Conservation (phyloP, 768 basidiomycete species). For the Punctularia strigosozonata region DNA sequence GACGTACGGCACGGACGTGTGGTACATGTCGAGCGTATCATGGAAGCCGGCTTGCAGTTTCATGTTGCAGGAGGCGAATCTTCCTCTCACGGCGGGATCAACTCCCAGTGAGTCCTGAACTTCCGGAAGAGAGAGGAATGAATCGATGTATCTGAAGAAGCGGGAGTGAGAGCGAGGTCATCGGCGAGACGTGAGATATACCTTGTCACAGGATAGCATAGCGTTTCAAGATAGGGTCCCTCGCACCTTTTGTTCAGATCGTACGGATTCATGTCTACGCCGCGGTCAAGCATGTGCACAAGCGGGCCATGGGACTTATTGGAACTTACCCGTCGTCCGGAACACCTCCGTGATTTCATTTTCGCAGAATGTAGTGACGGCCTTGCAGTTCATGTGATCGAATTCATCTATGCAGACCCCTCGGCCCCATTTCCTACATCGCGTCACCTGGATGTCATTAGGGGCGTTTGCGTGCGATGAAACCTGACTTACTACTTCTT, state of each 20-base stretch:
- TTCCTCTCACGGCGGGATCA: constrained; percentile 27
- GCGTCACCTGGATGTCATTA: constrained; percentile 19
- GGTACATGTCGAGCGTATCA: constrained; percentile 26
- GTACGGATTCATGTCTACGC: constrained; percentile 46
- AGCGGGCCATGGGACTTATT: too few species aligned
- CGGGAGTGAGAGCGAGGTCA: background rate
- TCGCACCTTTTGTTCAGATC: constrained; percentile 57
- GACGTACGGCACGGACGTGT: constrained; percentile 27
- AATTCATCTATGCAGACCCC: constrained; percentile 29
- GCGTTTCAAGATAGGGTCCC: constrained; percentile 29
- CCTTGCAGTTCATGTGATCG: constrained; percentile 31
- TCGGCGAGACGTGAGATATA: constrained; percentile 9
- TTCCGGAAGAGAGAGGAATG: constrained; percentile 49
- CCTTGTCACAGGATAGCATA: constrained; percentile 51
- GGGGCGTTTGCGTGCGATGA: background rate
- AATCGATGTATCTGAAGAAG: constrained; percentile 33
- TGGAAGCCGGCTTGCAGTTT: constrained; percentile 38
- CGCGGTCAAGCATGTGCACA: too few species aligned
- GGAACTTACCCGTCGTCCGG: constrained; percentile 18
- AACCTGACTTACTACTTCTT: constrained; percentile 21
- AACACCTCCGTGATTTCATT: constrained; percentile 15
- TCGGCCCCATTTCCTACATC: constrained; percentile 28
- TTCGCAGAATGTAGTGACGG: constrained; percentile 29
- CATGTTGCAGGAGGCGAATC: constrained; percentile 28
- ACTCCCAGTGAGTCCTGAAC: constrained; percentile 53